Percentiles rank a stretch among this genome's conserved stretches.
phyloP scores from a whole-genome alignment of 345 rosid genomes.

The Psidium guajava region DNA sequence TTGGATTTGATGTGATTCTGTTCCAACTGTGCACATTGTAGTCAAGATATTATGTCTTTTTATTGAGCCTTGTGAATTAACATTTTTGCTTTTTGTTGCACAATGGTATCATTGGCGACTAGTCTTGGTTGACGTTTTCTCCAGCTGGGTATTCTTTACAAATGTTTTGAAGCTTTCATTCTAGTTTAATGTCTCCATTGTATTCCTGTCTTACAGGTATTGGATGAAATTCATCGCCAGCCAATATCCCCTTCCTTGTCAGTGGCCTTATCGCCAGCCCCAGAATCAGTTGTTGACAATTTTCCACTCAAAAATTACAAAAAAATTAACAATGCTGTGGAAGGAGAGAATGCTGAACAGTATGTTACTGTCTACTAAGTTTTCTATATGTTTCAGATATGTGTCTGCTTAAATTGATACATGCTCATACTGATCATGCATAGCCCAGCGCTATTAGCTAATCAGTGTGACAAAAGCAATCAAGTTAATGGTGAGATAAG shows the following conservation, averaged over 20 bases:
- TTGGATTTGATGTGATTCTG: not conserved
- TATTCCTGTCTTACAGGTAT: slow-evolving; percentile 29
- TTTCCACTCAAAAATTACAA: slow-evolving; percentile 51
- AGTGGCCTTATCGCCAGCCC: slow-evolving; percentile 43
- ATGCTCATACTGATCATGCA: not conserved
- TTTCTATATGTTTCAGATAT: not conserved
- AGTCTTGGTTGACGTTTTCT: not conserved
- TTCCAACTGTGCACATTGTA: not conserved
- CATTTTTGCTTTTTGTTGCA: not conserved
- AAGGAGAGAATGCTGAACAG: slow-evolving; percentile 35
- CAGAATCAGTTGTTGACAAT: slow-evolving; percentile 58
- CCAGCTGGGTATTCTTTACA: not conserved
- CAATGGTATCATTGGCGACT: not conserved
- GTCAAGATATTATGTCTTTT: not conserved
- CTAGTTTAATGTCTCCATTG: not conserved
- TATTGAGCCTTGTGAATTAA: not conserved
- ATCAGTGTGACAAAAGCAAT: not conserved
- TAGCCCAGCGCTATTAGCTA: not conserved
- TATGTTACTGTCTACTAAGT: slow-evolving; percentile 15
- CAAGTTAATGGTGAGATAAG: not conserved
- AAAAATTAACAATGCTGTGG: slow-evolving; percentile 17
- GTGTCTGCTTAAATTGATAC: not conserved
- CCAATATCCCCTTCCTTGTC: slow-evolving; percentile 44
- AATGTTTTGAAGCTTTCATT: not conserved
- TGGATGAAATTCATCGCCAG: slow-evolving; percentile 67